Conservation (phyloP, 371 early-diverging fungal genomes). For the Mortierella sp. region DNA sequence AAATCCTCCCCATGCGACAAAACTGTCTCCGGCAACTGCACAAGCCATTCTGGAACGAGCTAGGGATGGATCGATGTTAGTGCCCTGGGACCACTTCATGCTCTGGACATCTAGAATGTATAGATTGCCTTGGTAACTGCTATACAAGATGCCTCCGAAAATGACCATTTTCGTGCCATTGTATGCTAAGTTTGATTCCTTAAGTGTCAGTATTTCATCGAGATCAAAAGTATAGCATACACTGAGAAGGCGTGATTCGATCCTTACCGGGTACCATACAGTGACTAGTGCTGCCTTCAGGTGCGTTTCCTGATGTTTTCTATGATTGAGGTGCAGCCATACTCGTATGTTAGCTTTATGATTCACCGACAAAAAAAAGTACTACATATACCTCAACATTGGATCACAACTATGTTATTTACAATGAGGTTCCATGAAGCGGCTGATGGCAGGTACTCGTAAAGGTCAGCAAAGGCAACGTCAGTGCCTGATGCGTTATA, state of each 20-base stretch:
- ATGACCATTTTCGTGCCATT: neutral
- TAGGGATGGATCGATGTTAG: neutral
- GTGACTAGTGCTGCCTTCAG: neutral
- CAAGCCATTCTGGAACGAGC: neutral
- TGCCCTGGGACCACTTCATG: neutral
- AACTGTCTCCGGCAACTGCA: neutral
- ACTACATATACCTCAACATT: too few species aligned
- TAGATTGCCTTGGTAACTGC: neutral
- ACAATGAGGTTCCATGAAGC: neutral
- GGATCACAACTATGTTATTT: neutral
- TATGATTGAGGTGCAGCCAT: neutral
- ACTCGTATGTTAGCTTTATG: neutral
- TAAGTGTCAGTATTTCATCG: neutral
- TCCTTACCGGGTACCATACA: neutral
- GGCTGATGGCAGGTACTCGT: neutral
- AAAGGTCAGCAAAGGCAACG: neutral
- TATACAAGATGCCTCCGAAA: neutral
- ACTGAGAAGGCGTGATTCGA: neutral
- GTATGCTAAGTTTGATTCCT: neutral
- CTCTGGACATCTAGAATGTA: neutral
- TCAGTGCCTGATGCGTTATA: neutral
- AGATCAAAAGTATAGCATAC: neutral
- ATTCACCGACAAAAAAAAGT: too few species aligned
- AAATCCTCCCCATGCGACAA: conserved; percentile 4
- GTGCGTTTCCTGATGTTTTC: neutral